Evolutionary conservation across 371 early-diverging fungal genomes (phyloP).

Genomic region (Mortierella sp.): DNA sequence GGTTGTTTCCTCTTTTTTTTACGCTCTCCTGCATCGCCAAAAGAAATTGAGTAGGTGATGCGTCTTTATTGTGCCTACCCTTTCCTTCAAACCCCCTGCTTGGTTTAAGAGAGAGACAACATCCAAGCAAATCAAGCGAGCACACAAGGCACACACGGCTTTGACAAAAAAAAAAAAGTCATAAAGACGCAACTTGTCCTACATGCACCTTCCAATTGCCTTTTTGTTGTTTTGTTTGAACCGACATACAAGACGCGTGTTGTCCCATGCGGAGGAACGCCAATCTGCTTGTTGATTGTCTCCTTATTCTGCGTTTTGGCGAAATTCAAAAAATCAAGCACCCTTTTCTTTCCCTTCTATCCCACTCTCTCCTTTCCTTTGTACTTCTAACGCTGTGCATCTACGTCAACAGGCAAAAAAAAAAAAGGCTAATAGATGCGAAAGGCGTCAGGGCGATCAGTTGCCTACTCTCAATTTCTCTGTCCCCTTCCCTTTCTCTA

Average conservation of each 20-base stretch:
- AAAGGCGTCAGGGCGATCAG: not conserved
- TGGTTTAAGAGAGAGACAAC: not conserved
- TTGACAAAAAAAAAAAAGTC: not conserved
- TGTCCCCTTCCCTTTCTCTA: not conserved
- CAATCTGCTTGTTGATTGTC: not conserved
- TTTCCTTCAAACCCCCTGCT: not conserved
- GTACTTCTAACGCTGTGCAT: not conserved
- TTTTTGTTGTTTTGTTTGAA: not conserved
- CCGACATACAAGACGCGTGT: not conserved
- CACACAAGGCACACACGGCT: not conserved
- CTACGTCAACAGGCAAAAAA: not conserved
- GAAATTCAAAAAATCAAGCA: not conserved
- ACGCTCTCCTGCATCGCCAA: not conserved
- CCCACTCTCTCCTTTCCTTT: not conserved
- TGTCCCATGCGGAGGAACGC: not conserved
- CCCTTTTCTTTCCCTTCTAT: not conserved
- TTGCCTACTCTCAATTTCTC: not conserved
- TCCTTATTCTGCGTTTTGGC: not conserved
- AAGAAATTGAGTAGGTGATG: not conserved
- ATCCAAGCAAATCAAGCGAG: not conserved
- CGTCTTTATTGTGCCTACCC: not conserved
- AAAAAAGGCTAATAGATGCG: not conserved
- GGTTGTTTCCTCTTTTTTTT: not conserved
- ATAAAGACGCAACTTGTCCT: not conserved
- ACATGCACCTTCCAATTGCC: not conserved